Evolutionary conservation across 192 early-diverging fungal genomes (phyloP).

Genomic region (Coemansia furcata): DNA sequence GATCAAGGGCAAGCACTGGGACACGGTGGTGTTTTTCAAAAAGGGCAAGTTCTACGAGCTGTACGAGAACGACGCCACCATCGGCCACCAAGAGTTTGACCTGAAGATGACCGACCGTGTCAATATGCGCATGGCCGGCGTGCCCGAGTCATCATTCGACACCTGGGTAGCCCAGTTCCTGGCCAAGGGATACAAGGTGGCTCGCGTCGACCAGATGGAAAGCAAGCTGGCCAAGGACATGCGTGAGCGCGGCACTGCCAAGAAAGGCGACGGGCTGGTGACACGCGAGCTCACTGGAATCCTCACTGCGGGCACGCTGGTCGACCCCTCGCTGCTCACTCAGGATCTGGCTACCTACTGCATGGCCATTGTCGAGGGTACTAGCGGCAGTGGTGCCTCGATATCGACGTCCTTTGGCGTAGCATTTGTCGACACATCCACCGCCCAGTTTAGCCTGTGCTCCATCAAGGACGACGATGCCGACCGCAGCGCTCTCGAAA

Average conservation of each 20-base stretch:
- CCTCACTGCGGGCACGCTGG: constrained; percentile 87
- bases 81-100: constrained; percentile 95
- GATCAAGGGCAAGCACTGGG: constrained; percentile 92
- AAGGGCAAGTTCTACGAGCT: constrained; percentile 99
- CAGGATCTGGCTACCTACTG: constrained; percentile 93
- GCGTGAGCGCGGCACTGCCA: constrained; percentile 62
- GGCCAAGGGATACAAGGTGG: constrained; percentile 93
- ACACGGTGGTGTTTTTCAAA: constrained; percentile 97
- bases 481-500: constrained; percentile 88
- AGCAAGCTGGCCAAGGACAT: constrained; percentile 90
- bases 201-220: constrained; percentile 97
- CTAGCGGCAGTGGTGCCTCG: constrained; percentile 9
- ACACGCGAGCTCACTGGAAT: constrained; percentile 81
- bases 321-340: constrained; percentile 83
- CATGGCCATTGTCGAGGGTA: constrained; percentile 83
- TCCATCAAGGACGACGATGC: constrained; percentile 76
- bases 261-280: constrained; percentile 77
- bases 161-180: constrained; percentile 96
- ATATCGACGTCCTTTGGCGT: constrained; percentile 69
- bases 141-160: constrained; percentile 92
- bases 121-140: constrained; percentile 99
- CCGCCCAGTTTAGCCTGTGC: constrained; percentile 84
- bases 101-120: constrained; percentile 93
- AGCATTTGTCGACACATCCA: constrained; percentile 94
- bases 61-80: constrained; percentile 98